These are phyloP conservation scores for Colletotrichum coccodes DNA, from an alignment of 2,329 filamentous ascomycete genomes.

Conservation along the genomic window DNA sequence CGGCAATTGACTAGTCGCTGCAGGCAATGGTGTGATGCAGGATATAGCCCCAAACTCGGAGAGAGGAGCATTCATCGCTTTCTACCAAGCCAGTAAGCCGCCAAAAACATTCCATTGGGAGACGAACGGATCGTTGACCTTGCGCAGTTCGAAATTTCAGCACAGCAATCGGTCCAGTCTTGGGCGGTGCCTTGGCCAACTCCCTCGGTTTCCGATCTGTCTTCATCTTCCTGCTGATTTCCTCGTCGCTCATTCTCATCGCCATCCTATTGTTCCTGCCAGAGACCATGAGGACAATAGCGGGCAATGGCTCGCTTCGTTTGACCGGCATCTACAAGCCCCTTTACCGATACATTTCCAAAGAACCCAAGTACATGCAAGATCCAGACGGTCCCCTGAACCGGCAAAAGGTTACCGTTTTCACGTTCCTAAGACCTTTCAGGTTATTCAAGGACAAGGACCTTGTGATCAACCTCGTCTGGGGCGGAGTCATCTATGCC, in stretches of 20 bases:
- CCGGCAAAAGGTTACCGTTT: conserved; percentile 38
- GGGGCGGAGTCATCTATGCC: conserved; percentile 47
- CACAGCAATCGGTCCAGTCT: conserved; percentile 44
- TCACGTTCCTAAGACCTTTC: conserved; percentile 49
- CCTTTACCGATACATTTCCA: conserved; percentile 31
- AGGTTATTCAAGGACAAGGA: conserved; percentile 53
- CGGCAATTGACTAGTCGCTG: neutral
- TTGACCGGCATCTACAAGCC: conserved; percentile 41
- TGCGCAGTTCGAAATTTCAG: conserved; percentile 39
- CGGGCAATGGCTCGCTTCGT: conserved; percentile 39
- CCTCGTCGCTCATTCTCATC: conserved; percentile 30
- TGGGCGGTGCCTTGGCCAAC: conserved; percentile 42
- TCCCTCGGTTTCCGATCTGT: conserved; percentile 31
- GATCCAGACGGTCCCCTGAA: conserved; percentile 36
- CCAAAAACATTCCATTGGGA: rapidly evolving
- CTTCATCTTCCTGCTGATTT: conserved; percentile 29
- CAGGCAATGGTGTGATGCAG: conserved; percentile 42
- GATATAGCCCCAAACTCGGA: conserved; percentile 43
- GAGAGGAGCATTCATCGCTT: conserved; percentile 42
- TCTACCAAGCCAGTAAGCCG: conserved; percentile 44
- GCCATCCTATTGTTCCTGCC: conserved; percentile 38
- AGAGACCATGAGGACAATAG: conserved; percentile 41
- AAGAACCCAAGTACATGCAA: conserved; percentile 32
- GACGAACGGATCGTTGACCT: neutral
- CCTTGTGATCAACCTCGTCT: conserved; percentile 52